These are phyloP conservation scores for Trametes gibbosa DNA, from an alignment of 768 basidiomycete genomes.

Conservation along the genomic window DNA sequence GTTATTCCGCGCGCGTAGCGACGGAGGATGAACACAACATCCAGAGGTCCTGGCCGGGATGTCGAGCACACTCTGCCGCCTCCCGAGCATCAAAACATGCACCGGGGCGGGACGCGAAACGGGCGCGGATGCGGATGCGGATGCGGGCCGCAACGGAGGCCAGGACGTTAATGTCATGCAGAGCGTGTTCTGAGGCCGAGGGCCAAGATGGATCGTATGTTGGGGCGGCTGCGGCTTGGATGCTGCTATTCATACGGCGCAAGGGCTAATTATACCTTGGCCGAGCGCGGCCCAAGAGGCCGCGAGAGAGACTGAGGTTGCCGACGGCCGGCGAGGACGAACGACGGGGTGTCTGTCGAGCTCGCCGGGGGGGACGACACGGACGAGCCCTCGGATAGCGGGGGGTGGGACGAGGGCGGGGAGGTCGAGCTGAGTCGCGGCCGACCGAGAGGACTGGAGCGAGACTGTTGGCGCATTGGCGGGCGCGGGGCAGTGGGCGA, in stretches of 20 bases:
- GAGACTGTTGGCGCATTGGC: neutral
- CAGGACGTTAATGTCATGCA: too few relatives aligned
- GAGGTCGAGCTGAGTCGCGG: conserved; percentile 15
- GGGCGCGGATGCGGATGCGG: too few relatives aligned
- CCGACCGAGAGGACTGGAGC: conserved; percentile 15
- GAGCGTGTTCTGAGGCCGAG: too few relatives aligned
- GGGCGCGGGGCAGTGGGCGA: neutral
- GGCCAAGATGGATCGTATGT: too few relatives aligned
- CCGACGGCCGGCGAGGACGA: neutral
- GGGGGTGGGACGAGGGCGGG: conserved; percentile 1
- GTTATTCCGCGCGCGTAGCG: neutral
- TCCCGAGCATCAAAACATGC: too few relatives aligned
- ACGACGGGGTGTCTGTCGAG: neutral
- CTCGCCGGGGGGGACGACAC: neutral
- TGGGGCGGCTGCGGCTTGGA: neutral
- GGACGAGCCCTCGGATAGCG: conserved; percentile 2
- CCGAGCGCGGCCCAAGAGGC: conserved; percentile 5
- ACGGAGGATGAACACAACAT: too few relatives aligned
- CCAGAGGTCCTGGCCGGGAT: too few relatives aligned
- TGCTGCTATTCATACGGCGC: conserved; percentile 5
- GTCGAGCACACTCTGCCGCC: too few relatives aligned
- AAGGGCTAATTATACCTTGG: conserved; percentile 4
- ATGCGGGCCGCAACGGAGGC: too few relatives aligned
- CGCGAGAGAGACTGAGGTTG: neutral
- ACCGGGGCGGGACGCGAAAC: too few relatives aligned